Evolutionary conservation across 2,329 filamentous ascomycete species (phyloP), one percentile per base, ranked within the genome.

Genomic region (Phialophora macrospora): DNA sequence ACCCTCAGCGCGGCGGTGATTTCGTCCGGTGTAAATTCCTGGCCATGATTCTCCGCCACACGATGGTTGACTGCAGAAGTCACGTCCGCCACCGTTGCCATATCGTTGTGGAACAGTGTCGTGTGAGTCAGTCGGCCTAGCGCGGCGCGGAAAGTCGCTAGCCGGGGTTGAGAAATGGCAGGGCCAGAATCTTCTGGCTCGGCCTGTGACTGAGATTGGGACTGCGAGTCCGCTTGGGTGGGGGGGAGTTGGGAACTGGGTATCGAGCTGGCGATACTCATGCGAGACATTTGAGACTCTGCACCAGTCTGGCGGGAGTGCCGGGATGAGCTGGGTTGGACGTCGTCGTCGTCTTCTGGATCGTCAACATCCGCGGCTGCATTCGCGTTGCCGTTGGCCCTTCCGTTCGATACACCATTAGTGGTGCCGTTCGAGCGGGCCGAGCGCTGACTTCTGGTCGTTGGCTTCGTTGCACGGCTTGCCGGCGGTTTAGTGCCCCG

Each of bases 61-160:
- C 55, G 97, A 73, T 72, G 87, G 76, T 99, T 99, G 58, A 99
- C 90, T 8, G 91, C 91, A 3, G 84, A 84, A 20, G 97, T 84
- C 34, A 99, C 84, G 28, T 86, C 86, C 68, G 88, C 86, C 1
- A 97, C 84, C 67, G 89, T 85, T 14, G 93, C 92, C 20, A 89
- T 87, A 73, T 98, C 95, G 67, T 96, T 91, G 34, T 89, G 87
- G 75, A 99, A 99, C n/a, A 99, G 78, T 12, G 87, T 84, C 0
- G 90, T 90, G 73, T 90, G 89, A 74, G 97, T 89, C 61, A 99
- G 83, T 72, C 92, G 90, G 26, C 95, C 95, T 2, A 99, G 83
- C 1, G 90, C 87, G 11, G 87, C 86, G 62, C 92, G 88, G 88
- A 99, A 99, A 1, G 87, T 80, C 5, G 85, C 81, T 28, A 97